Evolutionary conservation across 2,329 filamentous ascomycete species (phyloP).

Genomic region (Pyrenochaeta sp.): DNA sequence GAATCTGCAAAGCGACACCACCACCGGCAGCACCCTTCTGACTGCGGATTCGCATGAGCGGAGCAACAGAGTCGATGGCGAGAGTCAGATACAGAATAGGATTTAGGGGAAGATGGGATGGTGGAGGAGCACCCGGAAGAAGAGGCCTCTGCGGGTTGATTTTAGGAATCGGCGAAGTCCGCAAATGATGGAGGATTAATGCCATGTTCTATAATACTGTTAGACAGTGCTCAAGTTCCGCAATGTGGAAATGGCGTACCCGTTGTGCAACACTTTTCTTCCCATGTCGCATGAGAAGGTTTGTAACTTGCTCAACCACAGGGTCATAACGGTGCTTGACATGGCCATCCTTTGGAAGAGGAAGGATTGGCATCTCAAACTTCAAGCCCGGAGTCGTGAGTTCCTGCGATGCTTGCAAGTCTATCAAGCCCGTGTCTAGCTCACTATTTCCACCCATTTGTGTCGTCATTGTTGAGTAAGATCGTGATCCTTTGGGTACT

Average conservation of each 20-base stretch:
- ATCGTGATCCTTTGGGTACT: slow-evolving; percentile 56
- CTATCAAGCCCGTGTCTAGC: slow-evolving; percentile 41
- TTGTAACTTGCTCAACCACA: slow-evolving; percentile 84
- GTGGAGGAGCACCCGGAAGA: slow-evolving; percentile 77
- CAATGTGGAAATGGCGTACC: slow-evolving; percentile 61
- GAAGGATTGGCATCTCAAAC: slow-evolving; percentile 74
- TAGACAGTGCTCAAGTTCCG: slow-evolving; percentile 13
- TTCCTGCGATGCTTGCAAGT: slow-evolving; percentile 26
- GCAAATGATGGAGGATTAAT: slow-evolving; percentile 80
- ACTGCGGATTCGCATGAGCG: slow-evolving; percentile 79
- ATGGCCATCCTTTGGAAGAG: slow-evolving; percentile 68
- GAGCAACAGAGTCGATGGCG: slow-evolving; percentile 91
- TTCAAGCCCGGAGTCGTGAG: slow-evolving; percentile 67
- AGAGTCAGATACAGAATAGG: slow-evolving; percentile 88
- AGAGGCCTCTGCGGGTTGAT: slow-evolving; percentile 75
- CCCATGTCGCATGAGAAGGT: slow-evolving; percentile 88
- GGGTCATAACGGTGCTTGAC: slow-evolving; percentile 86
- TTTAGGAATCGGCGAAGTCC: slow-evolving; percentile 81
- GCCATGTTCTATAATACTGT: slow-evolving; percentile 73
- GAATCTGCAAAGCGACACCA: slow-evolving; percentile 82
- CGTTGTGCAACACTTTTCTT: slow-evolving; percentile 90
- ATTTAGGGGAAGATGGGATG: slow-evolving; percentile 83
- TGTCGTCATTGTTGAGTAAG: slow-evolving; percentile 62
- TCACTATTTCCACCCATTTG: slow-evolving; percentile 21
- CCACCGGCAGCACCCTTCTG: slow-evolving; percentile 84